A percentile compares a stretch with the other conserved stretches of the same genome.
Conservation (phyloP, 345 rosid genomes). For the Bretschneidera sinensis region DNA sequence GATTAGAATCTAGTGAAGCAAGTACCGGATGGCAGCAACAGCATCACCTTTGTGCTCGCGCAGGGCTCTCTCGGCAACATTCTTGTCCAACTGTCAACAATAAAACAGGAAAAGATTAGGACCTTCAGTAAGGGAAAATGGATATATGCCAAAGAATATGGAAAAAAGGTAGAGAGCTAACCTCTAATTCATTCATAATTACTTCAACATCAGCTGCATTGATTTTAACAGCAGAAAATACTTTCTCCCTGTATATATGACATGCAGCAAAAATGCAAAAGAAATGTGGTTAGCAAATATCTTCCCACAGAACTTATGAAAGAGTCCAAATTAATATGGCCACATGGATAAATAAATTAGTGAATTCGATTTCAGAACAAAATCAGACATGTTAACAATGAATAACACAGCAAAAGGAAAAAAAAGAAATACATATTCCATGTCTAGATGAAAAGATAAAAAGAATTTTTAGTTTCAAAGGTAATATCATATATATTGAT, state of each 20-base stretch:
- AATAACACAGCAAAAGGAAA: no score
- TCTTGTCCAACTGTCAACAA: constrained; percentile 64
- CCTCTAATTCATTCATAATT: constrained; percentile 94
- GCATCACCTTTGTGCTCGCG: constrained; percentile 97
- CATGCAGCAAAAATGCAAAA: constrained; percentile 2
- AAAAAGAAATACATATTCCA: no score
- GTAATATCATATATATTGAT: no score
- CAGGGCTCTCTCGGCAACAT: constrained; percentile 85
- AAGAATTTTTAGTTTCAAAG: no score
- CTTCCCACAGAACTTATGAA: neutral
- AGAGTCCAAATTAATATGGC: neutral
- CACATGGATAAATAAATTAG: no score
- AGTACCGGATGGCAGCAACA: constrained; percentile 77
- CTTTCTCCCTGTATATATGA: constrained; percentile 61
- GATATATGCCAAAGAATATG: neutral
- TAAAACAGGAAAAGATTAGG: constrained; percentile 12
- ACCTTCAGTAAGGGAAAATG: constrained; percentile 1
- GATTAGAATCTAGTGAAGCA: constrained; percentile 58
- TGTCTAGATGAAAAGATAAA: neutral
- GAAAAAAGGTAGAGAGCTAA: constrained; percentile 16
- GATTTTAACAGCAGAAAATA: constrained; percentile 94
- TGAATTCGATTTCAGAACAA: no score
- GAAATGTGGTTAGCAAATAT: neutral
- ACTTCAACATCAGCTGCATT: constrained; percentile 85
- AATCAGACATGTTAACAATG: no score